A percentile compares a stretch with the other conserved stretches of the same genome.
Conservation (phyloP, 1,284 basidiomycete species). For the Fistulina hepatica region DNA sequence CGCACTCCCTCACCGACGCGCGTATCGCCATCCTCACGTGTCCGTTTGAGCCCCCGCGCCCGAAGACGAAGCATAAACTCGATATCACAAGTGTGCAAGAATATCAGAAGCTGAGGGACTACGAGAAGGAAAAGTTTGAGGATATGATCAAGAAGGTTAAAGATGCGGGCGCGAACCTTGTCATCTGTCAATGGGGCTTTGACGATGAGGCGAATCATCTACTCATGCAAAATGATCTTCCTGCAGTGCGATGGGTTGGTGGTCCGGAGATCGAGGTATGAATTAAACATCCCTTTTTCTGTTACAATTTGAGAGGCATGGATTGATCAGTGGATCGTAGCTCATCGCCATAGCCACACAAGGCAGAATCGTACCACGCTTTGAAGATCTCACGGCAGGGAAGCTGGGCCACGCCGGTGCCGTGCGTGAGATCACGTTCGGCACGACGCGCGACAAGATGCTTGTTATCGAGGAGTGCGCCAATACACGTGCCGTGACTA, state of each 20-base stretch:
- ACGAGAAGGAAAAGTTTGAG: conserved; percentile 93
- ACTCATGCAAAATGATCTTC: conserved; percentile 94
- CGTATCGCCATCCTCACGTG: conserved; percentile 95
- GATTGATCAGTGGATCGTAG: conserved; percentile 29
- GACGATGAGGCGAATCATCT: conserved; percentile 99
- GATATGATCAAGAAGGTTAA: conserved; percentile 98
- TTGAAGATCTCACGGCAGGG: conserved; percentile 86
- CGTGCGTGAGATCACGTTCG: conserved; percentile 91
- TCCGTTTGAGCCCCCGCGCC: conserved; percentile 96
- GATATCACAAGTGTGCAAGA: conserved; percentile 98
- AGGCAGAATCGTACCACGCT: conserved; percentile 95
- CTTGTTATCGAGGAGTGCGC: conserved; percentile 98
- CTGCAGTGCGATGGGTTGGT: conserved; percentile 98
- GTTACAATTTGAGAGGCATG: background rate
- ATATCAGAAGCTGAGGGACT: conserved; percentile 89
- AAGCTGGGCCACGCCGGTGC: conserved; percentile 92
- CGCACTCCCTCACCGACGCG: conserved; percentile 77
- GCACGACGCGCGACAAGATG: conserved; percentile 98
- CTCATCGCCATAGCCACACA: conserved; percentile 98
- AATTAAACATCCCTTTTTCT: conserved; percentile 6
- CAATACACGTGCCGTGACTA: conserved; percentile 91
- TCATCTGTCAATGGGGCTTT: conserved; percentile 99
- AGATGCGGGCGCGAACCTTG: conserved; percentile 95
- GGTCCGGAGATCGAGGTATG: conserved; percentile 95
- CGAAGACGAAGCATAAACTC: conserved; percentile 99